These are phyloP conservation scores for Trichomonascus vanleenenianus DNA, from an alignment of 805 yeast genomes.

Conservation along the genomic window DNA sequence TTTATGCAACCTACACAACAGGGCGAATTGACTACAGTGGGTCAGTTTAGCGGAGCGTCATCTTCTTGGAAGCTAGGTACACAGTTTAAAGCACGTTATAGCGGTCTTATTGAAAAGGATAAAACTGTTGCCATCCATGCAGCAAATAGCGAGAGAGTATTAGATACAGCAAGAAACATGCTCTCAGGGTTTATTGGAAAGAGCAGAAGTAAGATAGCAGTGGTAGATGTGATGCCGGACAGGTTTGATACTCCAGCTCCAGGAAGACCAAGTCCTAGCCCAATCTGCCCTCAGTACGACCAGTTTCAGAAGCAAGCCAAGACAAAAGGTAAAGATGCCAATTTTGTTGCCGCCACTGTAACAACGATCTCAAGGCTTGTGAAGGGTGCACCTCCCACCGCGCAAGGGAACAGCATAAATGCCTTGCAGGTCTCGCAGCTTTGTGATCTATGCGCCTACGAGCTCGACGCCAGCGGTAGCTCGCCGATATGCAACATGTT, in stretches of 20 bases:
- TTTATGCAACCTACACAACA: neutral
- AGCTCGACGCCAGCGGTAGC: slow-evolving; percentile 40
- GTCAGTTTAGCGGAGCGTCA: neutral
- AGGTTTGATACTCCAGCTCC: slow-evolving; percentile 9
- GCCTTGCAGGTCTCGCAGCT: slow-evolving; percentile 29
- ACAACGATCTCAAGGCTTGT: slow-evolving; percentile 13
- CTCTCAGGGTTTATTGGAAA: neutral
- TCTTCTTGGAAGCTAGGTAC: neutral
- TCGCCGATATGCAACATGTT: slow-evolving; percentile 28
- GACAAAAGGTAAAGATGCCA: slow-evolving; percentile 2
- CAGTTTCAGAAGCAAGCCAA: slow-evolving; percentile 13
- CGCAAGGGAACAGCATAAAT: slow-evolving; percentile 16
- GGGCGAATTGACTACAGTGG: neutral
- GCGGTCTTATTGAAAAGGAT: neutral
- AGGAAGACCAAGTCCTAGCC: too few relatives aligned
- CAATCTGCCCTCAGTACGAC: slow-evolving; percentile 19
- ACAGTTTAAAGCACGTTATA: neutral
- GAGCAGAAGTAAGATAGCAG: neutral
- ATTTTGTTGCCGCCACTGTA: slow-evolving; percentile 1
- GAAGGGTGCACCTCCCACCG: slow-evolving; percentile 15
- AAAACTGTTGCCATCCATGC: neutral
- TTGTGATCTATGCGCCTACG: slow-evolving; percentile 41
- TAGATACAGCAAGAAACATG: neutral
- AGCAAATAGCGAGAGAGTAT: neutral
- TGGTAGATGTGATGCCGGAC: neutral